phyloP scores from a whole-genome alignment of 1,139 yeast genomes.

The Hemisphaericaspora xylanilytica region DNA sequence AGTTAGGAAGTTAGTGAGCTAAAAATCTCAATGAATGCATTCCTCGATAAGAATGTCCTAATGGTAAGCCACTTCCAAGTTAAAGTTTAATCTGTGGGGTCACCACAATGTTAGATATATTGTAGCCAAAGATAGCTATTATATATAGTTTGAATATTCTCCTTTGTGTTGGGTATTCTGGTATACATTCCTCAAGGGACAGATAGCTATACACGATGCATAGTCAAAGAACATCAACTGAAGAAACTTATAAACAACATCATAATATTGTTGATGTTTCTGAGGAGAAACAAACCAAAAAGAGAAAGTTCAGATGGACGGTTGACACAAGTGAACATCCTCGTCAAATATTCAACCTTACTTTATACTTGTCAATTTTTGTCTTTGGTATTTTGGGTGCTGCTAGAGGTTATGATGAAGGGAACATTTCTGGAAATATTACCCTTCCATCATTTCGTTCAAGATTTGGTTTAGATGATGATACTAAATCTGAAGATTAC shows the following conservation, averaged over 20 bases:
- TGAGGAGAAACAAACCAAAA: constrained; percentile 5
- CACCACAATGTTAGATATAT: too few relatives aligned
- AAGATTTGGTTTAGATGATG: constrained; percentile 47
- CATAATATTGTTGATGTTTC: neutral
- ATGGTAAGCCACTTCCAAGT: too few relatives aligned
- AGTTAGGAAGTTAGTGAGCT: too few relatives aligned
- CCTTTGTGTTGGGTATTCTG: too few relatives aligned
- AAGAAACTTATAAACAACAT: constrained; percentile 4
- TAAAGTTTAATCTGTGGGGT: too few relatives aligned
- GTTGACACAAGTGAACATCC: constrained; percentile 38
- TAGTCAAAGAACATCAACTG: constrained; percentile 4
- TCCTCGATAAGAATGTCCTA: too few relatives aligned
- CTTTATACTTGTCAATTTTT: constrained; percentile 45
- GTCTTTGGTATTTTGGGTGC: constrained; percentile 59
- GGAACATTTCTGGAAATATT: constrained; percentile 24
- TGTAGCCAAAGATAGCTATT: too few relatives aligned
- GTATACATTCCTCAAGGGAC: neutral
- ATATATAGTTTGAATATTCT: too few relatives aligned
- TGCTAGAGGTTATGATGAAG: constrained; percentile 64
- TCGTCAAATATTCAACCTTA: constrained; percentile 47
- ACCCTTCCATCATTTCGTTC: constrained; percentile 31
- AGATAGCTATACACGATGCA: neutral
- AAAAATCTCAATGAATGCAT: too few relatives aligned
- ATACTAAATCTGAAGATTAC: constrained; percentile 30
- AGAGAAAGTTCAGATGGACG: constrained; percentile 11